A percentile compares a stretch with the other conserved stretches of the same genome.
phyloP scores from a whole-genome alignment of 805 yeast species.

The Sungouiozyma ichnusensis region DNA sequence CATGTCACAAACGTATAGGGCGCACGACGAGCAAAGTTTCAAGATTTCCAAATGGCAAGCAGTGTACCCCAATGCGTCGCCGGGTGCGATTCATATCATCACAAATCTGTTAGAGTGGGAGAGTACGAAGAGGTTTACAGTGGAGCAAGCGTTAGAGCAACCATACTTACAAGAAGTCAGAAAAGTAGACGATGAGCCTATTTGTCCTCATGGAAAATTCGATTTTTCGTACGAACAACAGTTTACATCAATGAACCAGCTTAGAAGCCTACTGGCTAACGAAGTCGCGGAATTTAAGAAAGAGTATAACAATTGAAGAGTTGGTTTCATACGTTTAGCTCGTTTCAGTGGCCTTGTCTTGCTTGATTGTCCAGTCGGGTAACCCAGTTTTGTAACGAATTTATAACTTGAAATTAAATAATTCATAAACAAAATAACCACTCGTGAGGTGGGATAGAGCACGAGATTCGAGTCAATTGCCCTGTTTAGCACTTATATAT shows the following conservation, averaged over 20 bases:
- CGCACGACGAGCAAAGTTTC: background rate
- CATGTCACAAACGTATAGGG: background rate
- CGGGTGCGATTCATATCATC: conserved; percentile 42
- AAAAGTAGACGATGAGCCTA: conserved; percentile 45
- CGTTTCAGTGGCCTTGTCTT: too few relatives aligned
- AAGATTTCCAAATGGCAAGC: conserved; percentile 37
- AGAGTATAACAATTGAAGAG: conserved; percentile 6
- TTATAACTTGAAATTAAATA: background rate
- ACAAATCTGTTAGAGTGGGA: conserved; percentile 55
- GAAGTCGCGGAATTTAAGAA: conserved; percentile 45
- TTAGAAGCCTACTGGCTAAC: conserved; percentile 38
- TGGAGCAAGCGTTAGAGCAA: conserved; percentile 48
- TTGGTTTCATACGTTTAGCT: too few relatives aligned
- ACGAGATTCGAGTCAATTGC: background rate
- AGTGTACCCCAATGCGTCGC: conserved; percentile 54
- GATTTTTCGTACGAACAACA: conserved; percentile 57
- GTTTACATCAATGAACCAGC: conserved; percentile 31
- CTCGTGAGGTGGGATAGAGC: background rate
- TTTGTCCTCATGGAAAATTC: conserved; percentile 36
- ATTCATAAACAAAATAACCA: background rate
- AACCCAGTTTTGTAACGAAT: too few relatives aligned
- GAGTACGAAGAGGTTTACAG: conserved; percentile 41
- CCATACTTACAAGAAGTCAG: conserved; percentile 45
- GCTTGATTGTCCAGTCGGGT: too few relatives aligned
- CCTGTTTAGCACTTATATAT: too few relatives aligned